A percentile compares a stretch with the other conserved stretches of the same genome.
These are phyloP conservation scores for Microcyclospora pomicola DNA, from an alignment of 2,329 filamentous ascomycete species.

Conservation along the genomic window DNA sequence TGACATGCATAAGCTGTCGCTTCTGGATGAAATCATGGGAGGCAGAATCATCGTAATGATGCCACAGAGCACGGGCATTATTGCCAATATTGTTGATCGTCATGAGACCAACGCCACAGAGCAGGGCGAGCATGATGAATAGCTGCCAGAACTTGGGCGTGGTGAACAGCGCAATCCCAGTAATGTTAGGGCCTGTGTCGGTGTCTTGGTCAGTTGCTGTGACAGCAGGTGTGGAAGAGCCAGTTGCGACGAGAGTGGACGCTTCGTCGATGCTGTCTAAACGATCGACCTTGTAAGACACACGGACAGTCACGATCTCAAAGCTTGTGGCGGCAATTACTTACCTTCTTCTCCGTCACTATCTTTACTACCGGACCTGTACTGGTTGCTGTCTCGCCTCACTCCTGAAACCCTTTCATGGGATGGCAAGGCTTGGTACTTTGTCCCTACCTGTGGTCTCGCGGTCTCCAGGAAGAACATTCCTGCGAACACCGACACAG, in stretches of 20 bases:
- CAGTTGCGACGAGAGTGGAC: constrained; percentile 63
- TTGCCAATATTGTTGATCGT: constrained; percentile 99
- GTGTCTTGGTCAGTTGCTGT: constrained; percentile 45
- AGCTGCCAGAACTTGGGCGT: constrained; percentile 80
- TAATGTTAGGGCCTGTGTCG: constrained; percentile 68
- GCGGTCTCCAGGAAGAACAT: constrained; percentile 77
- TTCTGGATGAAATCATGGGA: constrained; percentile 62
- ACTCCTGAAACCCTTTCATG: constrained; percentile 35
- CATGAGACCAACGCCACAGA: constrained; percentile 91
- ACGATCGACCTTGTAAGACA: not conserved
- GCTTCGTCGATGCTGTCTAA: constrained; percentile 50
- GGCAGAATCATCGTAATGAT: constrained; percentile 62
- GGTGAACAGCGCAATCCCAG: constrained; percentile 60
- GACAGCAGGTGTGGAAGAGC: constrained; percentile 39
- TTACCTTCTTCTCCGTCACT: constrained; percentile 47
- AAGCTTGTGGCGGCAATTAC: constrained; percentile 16
- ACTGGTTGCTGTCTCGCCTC: constrained; percentile 28
- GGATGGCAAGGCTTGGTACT: constrained; percentile 44
- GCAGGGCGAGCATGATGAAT: constrained; percentile 74
- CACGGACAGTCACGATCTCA: constrained; percentile 1
- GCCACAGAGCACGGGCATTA: constrained; percentile 73
- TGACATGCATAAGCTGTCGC: constrained; percentile 82
- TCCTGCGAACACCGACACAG: constrained; percentile 56
- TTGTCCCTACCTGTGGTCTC: constrained; percentile 33
- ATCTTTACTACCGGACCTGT: constrained; percentile 25